phyloP scores from a whole-genome alignment of 805 yeast genomes.

The Debaryomyces prosopidis region DNA sequence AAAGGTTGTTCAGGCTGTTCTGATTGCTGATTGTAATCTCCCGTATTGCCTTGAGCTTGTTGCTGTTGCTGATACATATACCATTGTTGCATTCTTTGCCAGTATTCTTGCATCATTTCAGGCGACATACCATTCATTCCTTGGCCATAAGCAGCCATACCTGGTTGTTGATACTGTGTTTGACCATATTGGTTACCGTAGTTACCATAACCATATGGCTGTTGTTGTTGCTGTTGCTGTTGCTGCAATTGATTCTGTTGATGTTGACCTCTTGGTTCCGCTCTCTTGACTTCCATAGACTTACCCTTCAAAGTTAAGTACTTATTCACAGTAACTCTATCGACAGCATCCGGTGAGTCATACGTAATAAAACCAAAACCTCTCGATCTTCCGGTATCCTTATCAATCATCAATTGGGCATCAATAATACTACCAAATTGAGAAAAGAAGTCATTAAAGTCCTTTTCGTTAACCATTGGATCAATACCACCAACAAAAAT shows the following conservation, averaged over 20 bases:
- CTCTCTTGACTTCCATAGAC: slow-evolving; percentile 79
- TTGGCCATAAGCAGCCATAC: slow-evolving; percentile 20
- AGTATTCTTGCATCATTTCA: slow-evolving; percentile 64
- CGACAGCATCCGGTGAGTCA: slow-evolving; percentile 93
- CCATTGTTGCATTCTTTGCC: slow-evolving; percentile 67
- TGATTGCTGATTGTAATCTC: slow-evolving; percentile 18
- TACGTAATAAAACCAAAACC: slow-evolving; percentile 97
- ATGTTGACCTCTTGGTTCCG: slow-evolving; percentile 78
- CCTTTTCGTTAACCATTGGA: slow-evolving; percentile 88
- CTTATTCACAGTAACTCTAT: slow-evolving; percentile 78
- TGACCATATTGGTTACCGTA: slow-evolving; percentile 24
- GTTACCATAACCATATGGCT: slow-evolving; percentile 17
- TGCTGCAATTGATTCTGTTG: slow-evolving; percentile 38
- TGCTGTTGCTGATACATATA: slow-evolving; percentile 54
- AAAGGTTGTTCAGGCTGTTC: slow-evolving; percentile 41
- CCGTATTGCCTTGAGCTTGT: slow-evolving; percentile 22
- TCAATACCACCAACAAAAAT: slow-evolving; percentile 97
- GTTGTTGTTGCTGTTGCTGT: slow-evolving; percentile 31
- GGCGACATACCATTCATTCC: slow-evolving; percentile 37
- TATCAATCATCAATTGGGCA: slow-evolving; percentile 95
- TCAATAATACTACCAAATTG: slow-evolving; percentile 90
- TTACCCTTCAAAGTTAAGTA: slow-evolving; percentile 84
- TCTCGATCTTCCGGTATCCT: slow-evolving; percentile 94
- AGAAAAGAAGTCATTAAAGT: slow-evolving; percentile 81
- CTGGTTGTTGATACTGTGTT: slow-evolving; percentile 16